phyloP scores from a whole-genome alignment of 202 grass and related monocot species.

The Digitaria exilis region DNA sequence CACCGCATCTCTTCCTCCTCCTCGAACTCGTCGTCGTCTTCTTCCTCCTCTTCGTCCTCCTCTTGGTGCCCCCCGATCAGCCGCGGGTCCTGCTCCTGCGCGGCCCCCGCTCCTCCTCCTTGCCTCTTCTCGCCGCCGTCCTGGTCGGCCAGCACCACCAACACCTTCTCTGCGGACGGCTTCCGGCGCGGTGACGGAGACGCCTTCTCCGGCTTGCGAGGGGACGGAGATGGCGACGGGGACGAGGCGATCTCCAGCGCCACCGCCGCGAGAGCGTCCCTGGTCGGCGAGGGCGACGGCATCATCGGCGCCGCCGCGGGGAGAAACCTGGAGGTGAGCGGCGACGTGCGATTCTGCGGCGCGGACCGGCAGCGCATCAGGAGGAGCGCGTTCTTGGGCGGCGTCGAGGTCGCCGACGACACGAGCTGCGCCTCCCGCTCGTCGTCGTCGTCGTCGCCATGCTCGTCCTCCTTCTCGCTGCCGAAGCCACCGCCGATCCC shows the following conservation, averaged over 20 bases:
- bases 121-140: constrained; percentile 21
- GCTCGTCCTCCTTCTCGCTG: background rate
- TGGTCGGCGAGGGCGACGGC: constrained; percentile 18
- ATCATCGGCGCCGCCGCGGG: background rate
- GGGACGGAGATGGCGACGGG: background rate
- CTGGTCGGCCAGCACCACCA: constrained; percentile 1
- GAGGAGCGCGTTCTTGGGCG: constrained; percentile 92
- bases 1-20: constrained; percentile 71
- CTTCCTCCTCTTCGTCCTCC: background rate
- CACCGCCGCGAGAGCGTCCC: background rate
- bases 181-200: constrained; percentile 30
- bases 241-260: constrained; percentile 11
- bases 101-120: background rate
- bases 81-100: background rate
- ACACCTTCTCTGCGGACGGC: background rate
- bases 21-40: constrained; percentile 39
- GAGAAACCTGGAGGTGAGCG: constrained; percentile 56
- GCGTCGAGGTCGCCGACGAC: constrained; percentile 60
- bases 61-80: background rate
- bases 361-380: constrained; percentile 95
- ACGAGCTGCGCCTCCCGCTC: constrained; percentile 39
- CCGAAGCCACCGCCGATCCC: background rate
- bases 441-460: background rate
- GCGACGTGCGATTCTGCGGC: constrained; percentile 78
- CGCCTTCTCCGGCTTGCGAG: background rate